Percentiles rank a stretch among this genome's conserved stretches.
phyloP scores from a whole-genome alignment of 306 rosid genomes.

The Acacia acuminata region DNA sequence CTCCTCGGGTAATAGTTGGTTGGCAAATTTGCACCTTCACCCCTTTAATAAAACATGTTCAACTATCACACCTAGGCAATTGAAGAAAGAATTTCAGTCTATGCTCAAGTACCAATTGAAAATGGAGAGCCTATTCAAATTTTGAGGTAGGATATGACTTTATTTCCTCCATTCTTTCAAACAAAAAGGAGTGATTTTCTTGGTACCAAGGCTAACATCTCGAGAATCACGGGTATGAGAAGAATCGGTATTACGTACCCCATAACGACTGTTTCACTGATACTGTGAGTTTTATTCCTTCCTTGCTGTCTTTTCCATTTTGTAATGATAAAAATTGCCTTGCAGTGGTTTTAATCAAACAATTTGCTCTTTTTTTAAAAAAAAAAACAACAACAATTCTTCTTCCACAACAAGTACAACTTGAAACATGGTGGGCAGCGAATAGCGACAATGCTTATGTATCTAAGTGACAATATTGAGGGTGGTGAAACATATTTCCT shows the following conservation, averaged over 20 bases:
- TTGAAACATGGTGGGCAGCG: constrained; percentile 97
- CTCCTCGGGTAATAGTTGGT: too few species aligned
- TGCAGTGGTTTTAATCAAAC: too few species aligned
- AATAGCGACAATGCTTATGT: constrained; percentile 87
- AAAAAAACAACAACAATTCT: neutral
- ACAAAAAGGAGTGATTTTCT: neutral
- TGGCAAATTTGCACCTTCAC: too few species aligned
- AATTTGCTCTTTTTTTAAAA: too few species aligned
- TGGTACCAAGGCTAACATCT: constrained; percentile 63
- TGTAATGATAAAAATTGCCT: constrained; percentile 26
- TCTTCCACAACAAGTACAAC: constrained; percentile 63
- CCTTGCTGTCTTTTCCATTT: constrained; percentile 17
- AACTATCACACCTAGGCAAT: constrained; percentile 66
- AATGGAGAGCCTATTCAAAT: constrained; percentile 93
- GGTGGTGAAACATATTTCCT: constrained; percentile 99
- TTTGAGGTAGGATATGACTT: constrained; percentile 66
- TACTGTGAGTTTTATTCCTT: constrained; percentile 60
- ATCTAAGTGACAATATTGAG: constrained; percentile 81
- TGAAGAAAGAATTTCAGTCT: constrained; percentile 87
- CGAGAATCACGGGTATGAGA: constrained; percentile 91
- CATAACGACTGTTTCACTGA: constrained; percentile 93
- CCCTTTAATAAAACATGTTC: constrained; percentile 30
- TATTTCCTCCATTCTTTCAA: neutral
- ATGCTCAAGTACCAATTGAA: constrained; percentile 86
- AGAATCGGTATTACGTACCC: constrained; percentile 72